These are phyloP conservation scores for Tuber umbilicatum DNA, from an alignment of 495 filamentous ascomycete species.

Conservation along the genomic window DNA sequence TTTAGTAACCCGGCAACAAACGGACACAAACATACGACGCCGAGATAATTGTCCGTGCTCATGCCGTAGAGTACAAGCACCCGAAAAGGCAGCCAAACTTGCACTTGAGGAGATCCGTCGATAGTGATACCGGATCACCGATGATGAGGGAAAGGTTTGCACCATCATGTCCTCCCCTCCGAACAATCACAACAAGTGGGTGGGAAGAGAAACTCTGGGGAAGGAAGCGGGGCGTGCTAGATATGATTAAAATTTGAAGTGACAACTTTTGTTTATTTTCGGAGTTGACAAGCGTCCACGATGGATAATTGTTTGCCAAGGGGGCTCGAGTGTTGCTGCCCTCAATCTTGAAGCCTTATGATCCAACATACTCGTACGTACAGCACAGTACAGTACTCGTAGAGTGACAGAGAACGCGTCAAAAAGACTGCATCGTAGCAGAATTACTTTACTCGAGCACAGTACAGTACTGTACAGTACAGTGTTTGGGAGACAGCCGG, in stretches of 20 bases:
- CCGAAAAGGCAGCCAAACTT: neutral
- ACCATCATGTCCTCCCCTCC: neutral
- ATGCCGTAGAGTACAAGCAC: neutral
- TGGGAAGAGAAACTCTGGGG: neutral
- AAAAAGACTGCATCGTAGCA: neutral
- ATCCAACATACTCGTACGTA: neutral
- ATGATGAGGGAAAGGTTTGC: neutral
- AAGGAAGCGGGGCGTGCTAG: neutral
- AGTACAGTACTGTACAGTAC: neutral
- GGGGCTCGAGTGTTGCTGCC: neutral
- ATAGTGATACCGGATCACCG: neutral
- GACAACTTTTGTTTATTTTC: neutral
- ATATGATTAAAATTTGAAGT: neutral
- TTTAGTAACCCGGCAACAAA: neutral
- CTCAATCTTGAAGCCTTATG: neutral
- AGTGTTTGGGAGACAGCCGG: neutral
- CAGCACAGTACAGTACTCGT: neutral
- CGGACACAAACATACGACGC: neutral
- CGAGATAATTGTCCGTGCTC: neutral
- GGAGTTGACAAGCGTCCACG: neutral
- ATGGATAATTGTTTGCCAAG: neutral
- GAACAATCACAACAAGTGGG: neutral
- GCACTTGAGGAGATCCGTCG: neutral
- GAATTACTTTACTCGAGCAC: too few relatives aligned
- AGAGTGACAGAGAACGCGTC: neutral